Conservation (phyloP, 2,329 filamentous ascomycete genomes). For the Colletotrichum agaves region DNA sequence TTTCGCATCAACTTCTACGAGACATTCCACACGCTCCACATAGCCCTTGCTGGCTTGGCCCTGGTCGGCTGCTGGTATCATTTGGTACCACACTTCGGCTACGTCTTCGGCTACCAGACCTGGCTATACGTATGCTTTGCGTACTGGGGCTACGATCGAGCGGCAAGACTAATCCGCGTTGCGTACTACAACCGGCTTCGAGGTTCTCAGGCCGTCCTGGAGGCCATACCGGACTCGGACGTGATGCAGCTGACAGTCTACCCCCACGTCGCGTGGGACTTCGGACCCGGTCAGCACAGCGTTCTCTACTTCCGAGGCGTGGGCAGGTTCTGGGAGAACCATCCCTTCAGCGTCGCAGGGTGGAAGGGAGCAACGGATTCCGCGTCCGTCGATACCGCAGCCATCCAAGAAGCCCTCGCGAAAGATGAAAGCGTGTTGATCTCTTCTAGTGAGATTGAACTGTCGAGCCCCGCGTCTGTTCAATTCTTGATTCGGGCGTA, state of each 20-base stretch:
- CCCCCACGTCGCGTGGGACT: constrained; percentile 49
- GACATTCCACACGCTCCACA: constrained; percentile 47
- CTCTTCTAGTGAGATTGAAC: not conserved
- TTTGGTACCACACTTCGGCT: constrained; percentile 47
- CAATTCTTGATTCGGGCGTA: constrained; percentile 14
- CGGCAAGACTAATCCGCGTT: constrained; percentile 44
- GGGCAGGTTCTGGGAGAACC: constrained; percentile 48
- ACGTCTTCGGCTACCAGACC: constrained; percentile 51
- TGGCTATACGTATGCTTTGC: constrained; percentile 47
- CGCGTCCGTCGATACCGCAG: not conserved
- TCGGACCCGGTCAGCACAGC: constrained; percentile 48
- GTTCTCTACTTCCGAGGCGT: constrained; percentile 50
- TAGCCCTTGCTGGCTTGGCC: constrained; percentile 46
- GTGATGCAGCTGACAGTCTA: constrained; percentile 54
- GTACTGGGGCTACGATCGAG: constrained; percentile 46
- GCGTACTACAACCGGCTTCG: constrained; percentile 44
- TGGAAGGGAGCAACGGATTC: not conserved
- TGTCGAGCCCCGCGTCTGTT: not conserved
- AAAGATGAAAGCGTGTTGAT: not conserved
- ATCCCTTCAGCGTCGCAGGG: constrained; percentile 44
- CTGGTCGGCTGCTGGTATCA: constrained; percentile 50
- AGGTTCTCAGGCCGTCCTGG: constrained; percentile 5
- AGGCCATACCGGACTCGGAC: constrained; percentile 27
- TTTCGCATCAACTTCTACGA: constrained; percentile 47
- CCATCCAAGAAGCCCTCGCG: not conserved